These are phyloP conservation scores for Cenchrus americanus DNA, from an alignment of 176 grass and related monocot species.

Conservation along the genomic window DNA sequence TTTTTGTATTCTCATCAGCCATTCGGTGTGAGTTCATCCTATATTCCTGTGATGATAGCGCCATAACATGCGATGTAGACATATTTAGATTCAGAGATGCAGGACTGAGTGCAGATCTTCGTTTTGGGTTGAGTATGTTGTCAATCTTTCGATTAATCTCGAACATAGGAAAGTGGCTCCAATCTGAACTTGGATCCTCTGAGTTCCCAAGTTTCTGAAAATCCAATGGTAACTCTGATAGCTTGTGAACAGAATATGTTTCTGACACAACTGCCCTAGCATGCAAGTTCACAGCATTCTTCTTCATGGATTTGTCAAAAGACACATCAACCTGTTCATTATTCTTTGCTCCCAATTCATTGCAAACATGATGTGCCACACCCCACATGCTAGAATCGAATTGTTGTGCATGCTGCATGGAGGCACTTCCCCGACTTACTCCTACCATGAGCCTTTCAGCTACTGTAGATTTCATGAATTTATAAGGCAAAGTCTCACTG, in stretches of 20 bases:
- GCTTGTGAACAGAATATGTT: conserved; percentile 49
- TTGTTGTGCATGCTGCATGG: conserved; percentile 14
- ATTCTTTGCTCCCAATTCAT: conserved; percentile 28
- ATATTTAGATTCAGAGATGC: conserved; percentile 44
- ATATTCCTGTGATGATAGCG: conserved; percentile 39
- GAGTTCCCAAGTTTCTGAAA: conserved; percentile 45
- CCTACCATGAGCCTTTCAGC: conserved; percentile 49
- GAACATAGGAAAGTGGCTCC: conserved; percentile 62
- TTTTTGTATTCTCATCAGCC: conserved; percentile 35
- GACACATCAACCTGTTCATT: conserved; percentile 33
- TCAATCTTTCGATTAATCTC: conserved; percentile 61
- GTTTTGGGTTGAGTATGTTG: conserved; percentile 51
- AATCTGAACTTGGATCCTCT: conserved; percentile 44
- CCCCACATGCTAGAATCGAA: conserved; percentile 33
- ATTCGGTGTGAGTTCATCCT: conserved; percentile 31
- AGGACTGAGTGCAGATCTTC: conserved; percentile 13
- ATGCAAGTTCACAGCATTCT: conserved; percentile 46
- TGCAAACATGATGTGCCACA: conserved; percentile 17
- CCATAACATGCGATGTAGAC: conserved; percentile 40
- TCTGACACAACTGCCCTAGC: conserved; percentile 42
- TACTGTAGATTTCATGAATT: conserved; percentile 48
- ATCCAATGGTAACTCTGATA: conserved; percentile 41
- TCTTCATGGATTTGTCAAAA: conserved; percentile 32
- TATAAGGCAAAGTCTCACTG: neutral
- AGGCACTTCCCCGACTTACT: conserved; percentile 41